Conservation (phyloP, 2,329 filamentous ascomycete species). For the Purpureocillium lavendulum region DNA sequence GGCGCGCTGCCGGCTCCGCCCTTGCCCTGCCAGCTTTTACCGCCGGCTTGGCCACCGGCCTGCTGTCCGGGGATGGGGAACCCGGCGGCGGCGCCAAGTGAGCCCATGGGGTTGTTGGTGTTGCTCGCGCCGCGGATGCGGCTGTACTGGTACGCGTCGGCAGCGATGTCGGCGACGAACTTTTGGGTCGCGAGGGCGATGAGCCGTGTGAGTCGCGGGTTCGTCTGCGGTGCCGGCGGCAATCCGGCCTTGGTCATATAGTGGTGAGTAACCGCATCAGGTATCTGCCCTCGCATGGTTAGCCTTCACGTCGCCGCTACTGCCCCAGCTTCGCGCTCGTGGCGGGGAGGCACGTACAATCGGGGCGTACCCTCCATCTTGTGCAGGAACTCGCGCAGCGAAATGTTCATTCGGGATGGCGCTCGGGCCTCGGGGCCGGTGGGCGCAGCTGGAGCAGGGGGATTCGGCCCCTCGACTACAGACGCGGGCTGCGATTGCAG, state of each 20-base stretch:
- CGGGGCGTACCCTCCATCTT: constrained; percentile 99
- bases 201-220: constrained; percentile 82
- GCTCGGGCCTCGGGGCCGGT: too few relatives aligned
- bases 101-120: constrained; percentile 85
- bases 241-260: constrained; percentile 95
- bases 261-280: constrained; percentile 94
- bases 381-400: constrained; percentile 79
- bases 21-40: constrained; percentile 40
- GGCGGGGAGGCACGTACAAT: constrained; percentile 54
- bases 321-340: not conserved
- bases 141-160: constrained; percentile 95
- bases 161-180: constrained; percentile 94
- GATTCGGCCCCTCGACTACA: too few relatives aligned
- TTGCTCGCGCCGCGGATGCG: constrained; percentile 89
- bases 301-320: not conserved
- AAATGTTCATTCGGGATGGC: constrained; percentile 82
- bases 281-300: constrained; percentile 55
- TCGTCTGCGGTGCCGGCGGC: constrained; percentile 83
- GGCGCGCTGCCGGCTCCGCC: constrained; percentile 33
- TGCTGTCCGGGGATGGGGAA: constrained; percentile 58
- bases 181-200: constrained; percentile 96
- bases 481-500: too few relatives aligned
- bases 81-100: constrained; percentile 66
- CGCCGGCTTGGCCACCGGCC: constrained; percentile 43
- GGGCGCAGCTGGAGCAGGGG: too few relatives aligned